Conservation (phyloP, 2,329 filamentous ascomycete species). For the Teratosphaeria pseudoeucalypti region DNA sequence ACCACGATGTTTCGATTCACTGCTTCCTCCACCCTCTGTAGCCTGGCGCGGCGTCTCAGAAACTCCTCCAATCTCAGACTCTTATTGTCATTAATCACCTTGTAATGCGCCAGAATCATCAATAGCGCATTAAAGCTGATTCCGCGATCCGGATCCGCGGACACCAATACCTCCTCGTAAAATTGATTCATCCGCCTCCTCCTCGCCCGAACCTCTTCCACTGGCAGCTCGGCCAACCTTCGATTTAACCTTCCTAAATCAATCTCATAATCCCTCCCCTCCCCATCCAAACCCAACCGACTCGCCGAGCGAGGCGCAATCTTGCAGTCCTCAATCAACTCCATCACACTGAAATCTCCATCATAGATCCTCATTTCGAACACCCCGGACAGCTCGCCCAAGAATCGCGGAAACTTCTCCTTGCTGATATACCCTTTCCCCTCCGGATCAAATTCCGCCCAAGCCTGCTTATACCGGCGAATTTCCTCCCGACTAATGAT, state of each 20-base stretch:
- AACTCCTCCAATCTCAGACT: constrained; percentile 93
- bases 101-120: constrained; percentile 96
- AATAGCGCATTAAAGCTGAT: constrained; percentile 87
- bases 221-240: constrained; percentile 62
- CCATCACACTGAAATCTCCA: constrained; percentile 74
- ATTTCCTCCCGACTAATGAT: constrained; percentile 89
- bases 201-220: constrained; percentile 61
- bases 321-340: constrained; percentile 75
- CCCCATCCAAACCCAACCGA: background rate
- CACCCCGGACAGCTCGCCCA: constrained; percentile 83
- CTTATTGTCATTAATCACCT: constrained; percentile 96
- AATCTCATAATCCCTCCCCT: constrained; percentile 34
- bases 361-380: constrained; percentile 98
- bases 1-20: constrained; percentile 82
- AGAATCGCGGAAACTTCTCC: constrained; percentile 74
- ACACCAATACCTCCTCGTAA: constrained; percentile 91
- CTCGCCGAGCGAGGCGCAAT: constrained; percentile 30
- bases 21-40: constrained; percentile 91
- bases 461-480: constrained; percentile 93
- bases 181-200: constrained; percentile 83
- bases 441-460: constrained; percentile 87
- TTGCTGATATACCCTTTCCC: constrained; percentile 87
- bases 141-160: constrained; percentile 77
- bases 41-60: constrained; percentile 72
- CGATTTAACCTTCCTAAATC: constrained; percentile 67